A percentile compares a stretch with the other conserved stretches of the same genome.
These are phyloP conservation scores for Furculomyces boomerangus DNA, from an alignment of 371 early-diverging fungal species.

Conservation along the genomic window DNA sequence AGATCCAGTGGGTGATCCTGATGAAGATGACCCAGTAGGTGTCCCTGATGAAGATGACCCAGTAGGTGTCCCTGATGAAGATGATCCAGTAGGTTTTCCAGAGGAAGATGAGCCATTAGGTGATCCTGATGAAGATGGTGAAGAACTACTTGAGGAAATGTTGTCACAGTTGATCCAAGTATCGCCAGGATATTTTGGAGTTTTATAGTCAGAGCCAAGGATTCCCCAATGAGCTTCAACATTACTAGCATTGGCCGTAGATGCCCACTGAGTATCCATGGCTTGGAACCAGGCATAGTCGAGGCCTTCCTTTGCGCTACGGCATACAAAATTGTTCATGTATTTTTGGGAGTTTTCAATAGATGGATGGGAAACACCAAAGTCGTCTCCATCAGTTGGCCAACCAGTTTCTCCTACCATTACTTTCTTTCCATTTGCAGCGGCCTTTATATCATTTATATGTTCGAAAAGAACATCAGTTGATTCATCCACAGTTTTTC, in stretches of 20 bases:
- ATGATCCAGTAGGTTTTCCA: no score
- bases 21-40: no score
- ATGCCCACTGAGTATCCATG: constrained; percentile 41
- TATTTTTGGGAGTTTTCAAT: constrained; percentile 25
- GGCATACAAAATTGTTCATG: constrained; percentile 23
- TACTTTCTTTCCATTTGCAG: constrained; percentile 26
- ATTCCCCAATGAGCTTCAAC: constrained; percentile 44
- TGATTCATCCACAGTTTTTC: constrained; percentile 28
- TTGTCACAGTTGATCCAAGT: constrained; percentile 3
- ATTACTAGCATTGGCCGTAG: constrained; percentile 26
- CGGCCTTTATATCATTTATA: constrained; percentile 24
- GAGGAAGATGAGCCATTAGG: no score
- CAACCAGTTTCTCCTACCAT: constrained; percentile 43
- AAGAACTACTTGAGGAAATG: background rate
- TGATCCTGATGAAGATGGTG: no score
- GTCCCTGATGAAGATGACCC: no score
- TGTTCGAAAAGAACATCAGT: constrained; percentile 27
- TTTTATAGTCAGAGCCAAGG: constrained; percentile 4
- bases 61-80: no score
- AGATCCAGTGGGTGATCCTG: no score
- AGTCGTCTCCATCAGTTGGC: constrained; percentile 35
- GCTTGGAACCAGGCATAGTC: constrained; percentile 41
- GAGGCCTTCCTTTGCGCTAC: constrained; percentile 20
- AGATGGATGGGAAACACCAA: constrained; percentile 27
- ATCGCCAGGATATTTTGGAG: constrained; percentile 2